Evolutionary conservation across 2,329 filamentous ascomycete genomes (phyloP), one percentile per base, ranked within the genome.

Genomic region (Epichloe brachyelytri): DNA sequence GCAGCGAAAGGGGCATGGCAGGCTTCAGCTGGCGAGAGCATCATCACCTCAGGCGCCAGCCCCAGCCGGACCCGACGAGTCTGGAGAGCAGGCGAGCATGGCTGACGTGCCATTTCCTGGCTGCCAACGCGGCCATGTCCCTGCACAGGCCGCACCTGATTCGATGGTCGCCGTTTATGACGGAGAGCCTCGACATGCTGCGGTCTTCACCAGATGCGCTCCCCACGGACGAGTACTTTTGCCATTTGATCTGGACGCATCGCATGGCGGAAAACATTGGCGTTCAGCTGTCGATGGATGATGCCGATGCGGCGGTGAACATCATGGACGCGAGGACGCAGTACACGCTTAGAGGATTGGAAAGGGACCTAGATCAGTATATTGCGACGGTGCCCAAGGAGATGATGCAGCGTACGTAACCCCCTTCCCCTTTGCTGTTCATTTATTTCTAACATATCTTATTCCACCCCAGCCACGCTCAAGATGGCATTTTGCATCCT

Each of bases 241-340:
- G 77, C 51, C 78, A 80, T 43, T 68, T 82, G 15, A 74, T 80
- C 1, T 78, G 75, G 69, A 75, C 78, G 30, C 76, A 82, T 56
- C 75, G 74, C 48, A 69, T 88, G 43, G 79, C 78, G 1, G 86
- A 89, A 62, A 82, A 88, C 52, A 75, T 87, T 15, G 77, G 78
- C 10, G 69, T 75, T 33, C 80, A 85, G 56, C 83, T 88, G 54
- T 75, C 74, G 5, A 76, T 83, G 63, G 83, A 88, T 54, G 83
- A 88, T 51, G 73, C 79, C 1, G 69, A 69, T 4, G 70, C 73
- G 6, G 68, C 69, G 8, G 66, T 75, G 14, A 75, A 75, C 8
- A 73, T 88, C 38, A 70, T 74, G 0, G 83, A 88, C 53, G 66
- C 75, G 10, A 79, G 81, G 53, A 79, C 78, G 3, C 82, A 85